phyloP scores from a whole-genome alignment of 768 basidiomycete species.

The Rhodotorula toruloides region DNA sequence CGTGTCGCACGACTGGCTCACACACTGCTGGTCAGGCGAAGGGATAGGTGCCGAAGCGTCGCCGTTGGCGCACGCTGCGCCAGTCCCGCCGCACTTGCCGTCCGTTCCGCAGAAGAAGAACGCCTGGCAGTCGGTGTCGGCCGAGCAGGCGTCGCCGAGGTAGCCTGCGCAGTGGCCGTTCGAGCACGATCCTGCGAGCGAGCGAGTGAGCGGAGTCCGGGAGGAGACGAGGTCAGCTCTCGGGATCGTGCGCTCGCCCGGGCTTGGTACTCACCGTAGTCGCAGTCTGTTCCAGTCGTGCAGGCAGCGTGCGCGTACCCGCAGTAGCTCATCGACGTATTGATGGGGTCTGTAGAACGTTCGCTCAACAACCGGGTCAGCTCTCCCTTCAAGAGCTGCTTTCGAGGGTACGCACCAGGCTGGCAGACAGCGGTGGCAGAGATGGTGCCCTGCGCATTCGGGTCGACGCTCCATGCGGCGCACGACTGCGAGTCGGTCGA shows the following conservation, averaged over 20 bases:
- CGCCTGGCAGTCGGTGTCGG: slow-evolving; percentile 33
- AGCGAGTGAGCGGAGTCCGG: neutral
- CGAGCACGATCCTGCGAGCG: slow-evolving; percentile 25
- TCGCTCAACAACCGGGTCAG: neutral
- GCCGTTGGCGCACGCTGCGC: slow-evolving; percentile 37
- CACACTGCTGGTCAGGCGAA: slow-evolving; percentile 34
- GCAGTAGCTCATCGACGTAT: slow-evolving; percentile 36
- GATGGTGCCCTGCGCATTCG: slow-evolving; percentile 30
- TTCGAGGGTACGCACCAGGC: slow-evolving; percentile 14
- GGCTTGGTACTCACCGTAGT: slow-evolving; percentile 40
- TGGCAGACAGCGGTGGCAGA: slow-evolving; percentile 24
- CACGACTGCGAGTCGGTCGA: slow-evolving; percentile 30
- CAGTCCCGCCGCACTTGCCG: slow-evolving; percentile 32
- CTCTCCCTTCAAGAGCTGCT: neutral
- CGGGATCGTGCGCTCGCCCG: too few relatives aligned
- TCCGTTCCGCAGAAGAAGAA: slow-evolving; percentile 41
- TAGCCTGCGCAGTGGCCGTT: slow-evolving; percentile 28
- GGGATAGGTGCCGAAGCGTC: slow-evolving; percentile 24
- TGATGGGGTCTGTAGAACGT: slow-evolving; percentile 26
- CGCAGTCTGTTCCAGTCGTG: slow-evolving; percentile 30
- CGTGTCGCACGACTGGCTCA: slow-evolving; percentile 31
- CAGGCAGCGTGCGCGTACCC: slow-evolving; percentile 37
- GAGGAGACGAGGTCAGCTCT: neutral
- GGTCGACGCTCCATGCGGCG: slow-evolving; percentile 16
- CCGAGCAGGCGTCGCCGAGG: slow-evolving; percentile 33